Conservation (phyloP, 129 eudicot genomes). For the Chrysanthemum seticuspe region DNA sequence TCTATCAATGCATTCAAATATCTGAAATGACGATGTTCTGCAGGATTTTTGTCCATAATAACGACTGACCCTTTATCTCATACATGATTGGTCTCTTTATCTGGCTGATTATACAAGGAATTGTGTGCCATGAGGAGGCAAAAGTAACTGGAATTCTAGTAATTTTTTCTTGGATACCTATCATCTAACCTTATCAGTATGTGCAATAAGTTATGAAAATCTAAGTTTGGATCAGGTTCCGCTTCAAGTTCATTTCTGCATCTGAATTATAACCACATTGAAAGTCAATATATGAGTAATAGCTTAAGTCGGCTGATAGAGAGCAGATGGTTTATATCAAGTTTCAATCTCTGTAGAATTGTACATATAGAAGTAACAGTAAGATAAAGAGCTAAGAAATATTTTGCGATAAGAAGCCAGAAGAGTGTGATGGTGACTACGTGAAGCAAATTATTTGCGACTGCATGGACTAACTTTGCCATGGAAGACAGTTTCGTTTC, state of each 20-base stretch:
- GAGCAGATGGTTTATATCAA: background rate
- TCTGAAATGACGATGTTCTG: too few relatives aligned
- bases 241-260: slow-evolving; percentile 9
- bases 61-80: too few relatives aligned
- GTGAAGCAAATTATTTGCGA: background rate
- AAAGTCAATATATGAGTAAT: slow-evolving; percentile 1
- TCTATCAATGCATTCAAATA: too few relatives aligned
- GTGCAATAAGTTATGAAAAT: background rate
- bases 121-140: too few relatives aligned
- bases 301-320: background rate
- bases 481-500: background rate
- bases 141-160: too few relatives aligned
- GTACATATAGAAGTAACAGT: slow-evolving; percentile 1
- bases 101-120: too few relatives aligned
- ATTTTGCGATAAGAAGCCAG: background rate
- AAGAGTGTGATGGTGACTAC: background rate
- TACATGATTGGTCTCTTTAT: too few relatives aligned
- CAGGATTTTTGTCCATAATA: too few relatives aligned
- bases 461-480: background rate
- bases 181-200: slow-evolving; percentile 5
- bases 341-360: background rate
- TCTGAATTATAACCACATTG: slow-evolving; percentile 15
- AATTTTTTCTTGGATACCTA: background rate
- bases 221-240: background rate
- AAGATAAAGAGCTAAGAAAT: background rate